Evolutionary conservation across 257 asterid species (phyloP), one percentile per base, ranked within the genome.

Genomic region (Oldenlandia corymbosa): DNA sequence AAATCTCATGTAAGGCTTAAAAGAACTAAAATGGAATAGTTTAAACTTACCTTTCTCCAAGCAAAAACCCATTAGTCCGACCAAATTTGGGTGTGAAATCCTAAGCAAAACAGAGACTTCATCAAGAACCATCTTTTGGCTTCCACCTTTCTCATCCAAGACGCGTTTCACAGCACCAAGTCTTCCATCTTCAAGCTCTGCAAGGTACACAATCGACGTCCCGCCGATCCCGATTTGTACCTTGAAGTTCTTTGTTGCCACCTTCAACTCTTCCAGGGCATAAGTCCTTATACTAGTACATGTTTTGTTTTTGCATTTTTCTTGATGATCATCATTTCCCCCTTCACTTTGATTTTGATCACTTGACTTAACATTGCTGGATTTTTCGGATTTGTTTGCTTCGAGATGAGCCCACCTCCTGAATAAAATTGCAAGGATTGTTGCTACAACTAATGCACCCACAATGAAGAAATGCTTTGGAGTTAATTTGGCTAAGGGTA

Each of bases 21-120:
- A 43, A 14, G 6, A 2, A 4, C 28, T 1, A 42, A n/a, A 32
- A 0, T 12, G 28, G 24, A 9, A 8, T 11, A 28, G 17, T n/a
- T 5, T 10, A 0, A 7, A 17, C 60, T 9, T 72, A 88, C 96
- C 94, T 81, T 73, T 85, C 58, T 88, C 96, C 34, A 88, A 73
- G 84, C 94, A 88, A 69, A 88, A 88, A 14, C 96, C 94, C 79
- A 88, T 58, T 70, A 88, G 61, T 3, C 86, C 86, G 1, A 85
- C 94, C 73, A 88, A 72, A 70, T 85, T 88, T 0, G 91, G 89
- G 60, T 88, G 96, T 5, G 91, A 85, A 71, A 88, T 85, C 84
- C 96, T 85, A 1, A 88, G 81, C 85, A 88, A 75, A 71, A 88
- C 96, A 0, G 96, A 88, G 34, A 85, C 86, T 74, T 88, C 96